Conservation (phyloP, 495 filamentous ascomycete species). For the Aspergillus mulundensis region DNA sequence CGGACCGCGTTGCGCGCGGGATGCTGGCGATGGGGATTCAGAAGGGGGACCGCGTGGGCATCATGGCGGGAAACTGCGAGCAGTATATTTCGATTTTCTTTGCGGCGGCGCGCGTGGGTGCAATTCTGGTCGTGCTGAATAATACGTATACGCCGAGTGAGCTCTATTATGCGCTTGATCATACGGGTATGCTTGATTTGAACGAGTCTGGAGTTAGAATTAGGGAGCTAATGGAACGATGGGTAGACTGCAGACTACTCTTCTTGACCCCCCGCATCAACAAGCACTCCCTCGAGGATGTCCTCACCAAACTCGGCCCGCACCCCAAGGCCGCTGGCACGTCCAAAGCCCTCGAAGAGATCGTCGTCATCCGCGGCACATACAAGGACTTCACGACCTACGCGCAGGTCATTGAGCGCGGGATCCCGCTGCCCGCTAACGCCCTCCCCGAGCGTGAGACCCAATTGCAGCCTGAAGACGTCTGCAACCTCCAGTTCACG, state of each 20-base stretch:
- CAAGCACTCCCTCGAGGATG: constrained; percentile 48
- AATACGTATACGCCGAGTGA: constrained; percentile 68
- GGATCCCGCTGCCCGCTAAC: constrained; percentile 29
- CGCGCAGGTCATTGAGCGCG: constrained; percentile 37
- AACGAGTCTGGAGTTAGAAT: no score
- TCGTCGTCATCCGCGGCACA: constrained; percentile 53
- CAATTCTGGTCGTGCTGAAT: constrained; percentile 64
- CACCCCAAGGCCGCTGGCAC: constrained; percentile 29
- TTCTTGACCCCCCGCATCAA: constrained; percentile 63
- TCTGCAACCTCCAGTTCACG: constrained; percentile 69
- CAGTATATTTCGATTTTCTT: constrained; percentile 68
- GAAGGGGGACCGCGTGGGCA: constrained; percentile 60
- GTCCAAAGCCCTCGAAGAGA: constrained; percentile 37
- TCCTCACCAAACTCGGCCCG: constrained; percentile 48
- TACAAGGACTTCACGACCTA: constrained; percentile 51
- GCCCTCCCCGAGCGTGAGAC: constrained; percentile 41
- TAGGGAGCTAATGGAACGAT: no score
- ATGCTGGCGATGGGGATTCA: constrained; percentile 56
- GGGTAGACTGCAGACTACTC: constrained; percentile 56
- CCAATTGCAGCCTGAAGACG: constrained; percentile 54
- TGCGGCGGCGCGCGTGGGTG: constrained; percentile 60
- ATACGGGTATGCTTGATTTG: constrained; percentile 52
- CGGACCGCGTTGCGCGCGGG: constrained; percentile 54
- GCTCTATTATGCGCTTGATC: constrained; percentile 57
- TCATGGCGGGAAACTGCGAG: constrained; percentile 70